These are phyloP conservation scores for Coemansia sp. DNA, from an alignment of 192 early-diverging fungal species.

Conservation along the genomic window DNA sequence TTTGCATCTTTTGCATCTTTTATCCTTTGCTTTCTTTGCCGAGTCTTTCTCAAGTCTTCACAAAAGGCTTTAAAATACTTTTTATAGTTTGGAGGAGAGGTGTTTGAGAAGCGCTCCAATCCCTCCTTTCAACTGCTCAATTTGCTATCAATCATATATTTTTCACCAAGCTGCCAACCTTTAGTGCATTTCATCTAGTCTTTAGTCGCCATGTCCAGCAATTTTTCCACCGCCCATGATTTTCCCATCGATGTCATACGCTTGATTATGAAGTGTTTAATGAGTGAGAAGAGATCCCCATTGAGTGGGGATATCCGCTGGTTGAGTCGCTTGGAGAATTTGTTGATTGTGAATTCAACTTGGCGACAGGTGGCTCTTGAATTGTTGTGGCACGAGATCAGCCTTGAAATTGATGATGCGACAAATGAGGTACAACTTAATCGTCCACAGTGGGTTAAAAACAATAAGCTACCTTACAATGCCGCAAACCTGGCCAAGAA, in stretches of 20 bases:
- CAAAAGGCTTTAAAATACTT: no score
- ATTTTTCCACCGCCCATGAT: no score
- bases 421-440: neutral
- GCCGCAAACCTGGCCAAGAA: neutral
- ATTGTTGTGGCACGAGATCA: neutral
- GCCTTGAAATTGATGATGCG: neutral
- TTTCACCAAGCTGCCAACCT: neutral
- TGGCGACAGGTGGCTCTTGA: neutral
- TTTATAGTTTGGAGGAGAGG: no score
- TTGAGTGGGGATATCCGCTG: neutral
- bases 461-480: neutral
- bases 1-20: no score
- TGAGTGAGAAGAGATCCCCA: neutral
- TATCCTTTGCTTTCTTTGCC: no score
- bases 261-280: neutral
- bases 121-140: neutral
- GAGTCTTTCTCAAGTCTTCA: no score
- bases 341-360: neutral
- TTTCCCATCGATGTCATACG: no score
- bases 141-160: neutral
- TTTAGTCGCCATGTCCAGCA: no score
- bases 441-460: neutral
- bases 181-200: no score
- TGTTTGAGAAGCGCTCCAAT: no score
- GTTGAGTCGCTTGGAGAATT: neutral